Conservation (phyloP, 1,284 basidiomycete genomes). For the Phylloboletellus chloephorus region DNA sequence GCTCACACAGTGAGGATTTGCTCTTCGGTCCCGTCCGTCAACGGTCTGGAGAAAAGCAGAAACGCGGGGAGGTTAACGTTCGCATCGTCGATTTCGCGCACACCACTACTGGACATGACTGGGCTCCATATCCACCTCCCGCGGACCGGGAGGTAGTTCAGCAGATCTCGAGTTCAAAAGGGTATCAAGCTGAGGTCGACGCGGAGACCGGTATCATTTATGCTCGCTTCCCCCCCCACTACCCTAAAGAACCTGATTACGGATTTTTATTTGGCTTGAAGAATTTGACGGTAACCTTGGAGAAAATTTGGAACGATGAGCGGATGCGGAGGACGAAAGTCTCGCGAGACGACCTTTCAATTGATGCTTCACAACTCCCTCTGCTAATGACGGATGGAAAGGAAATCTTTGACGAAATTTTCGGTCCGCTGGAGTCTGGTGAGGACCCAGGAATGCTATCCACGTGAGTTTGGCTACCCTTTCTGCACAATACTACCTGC, state of each 20-base stretch:
- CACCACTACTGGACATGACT: constrained; percentile 94
- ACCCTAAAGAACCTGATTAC: constrained; percentile 83
- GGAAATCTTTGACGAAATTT: constrained; percentile 73
- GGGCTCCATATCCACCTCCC: constrained; percentile 58
- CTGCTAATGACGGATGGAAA: constrained; percentile 63
- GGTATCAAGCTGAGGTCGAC: constrained; percentile 78
- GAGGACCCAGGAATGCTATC: constrained; percentile 71
- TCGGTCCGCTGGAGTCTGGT: constrained; percentile 46
- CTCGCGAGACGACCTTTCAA: constrained; percentile 52
- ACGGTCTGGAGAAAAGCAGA: constrained; percentile 54
- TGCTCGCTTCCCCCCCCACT: constrained; percentile 89
- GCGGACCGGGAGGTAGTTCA: constrained; percentile 34
- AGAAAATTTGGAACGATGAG: constrained; percentile 82
- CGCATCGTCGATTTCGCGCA: constrained; percentile 99
- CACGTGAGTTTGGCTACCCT: constrained; percentile 40
- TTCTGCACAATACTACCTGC: background rate
- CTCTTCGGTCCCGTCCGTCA: constrained; percentile 59
- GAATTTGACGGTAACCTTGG: constrained; percentile 70
- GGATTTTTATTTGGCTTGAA: constrained; percentile 92
- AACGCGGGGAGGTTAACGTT: constrained; percentile 90
- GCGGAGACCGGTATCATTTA: constrained; percentile 73
- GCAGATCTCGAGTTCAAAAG: constrained; percentile 60
- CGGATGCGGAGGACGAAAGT: constrained; percentile 62
- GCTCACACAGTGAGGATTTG: constrained; percentile 72
- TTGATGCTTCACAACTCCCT: constrained; percentile 48